Conservation (phyloP, 441 rosid species). For the Pelargonium fulgidum region DNA sequence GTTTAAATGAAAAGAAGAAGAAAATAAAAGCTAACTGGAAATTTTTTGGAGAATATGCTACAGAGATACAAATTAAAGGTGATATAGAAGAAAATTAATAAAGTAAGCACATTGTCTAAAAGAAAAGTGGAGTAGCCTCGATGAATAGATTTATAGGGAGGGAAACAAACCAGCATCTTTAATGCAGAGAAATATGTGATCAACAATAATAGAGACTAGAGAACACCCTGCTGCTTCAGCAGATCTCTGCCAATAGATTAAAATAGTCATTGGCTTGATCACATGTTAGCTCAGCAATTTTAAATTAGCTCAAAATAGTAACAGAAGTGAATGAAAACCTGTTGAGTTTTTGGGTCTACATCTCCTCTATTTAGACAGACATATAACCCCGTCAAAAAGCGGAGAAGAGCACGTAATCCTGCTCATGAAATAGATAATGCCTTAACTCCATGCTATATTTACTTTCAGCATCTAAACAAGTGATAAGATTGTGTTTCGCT, state of each 20-base stretch:
- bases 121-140: neutral
- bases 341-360: constrained; percentile 75
- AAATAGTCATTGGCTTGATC: neutral
- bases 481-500: constrained; percentile 12
- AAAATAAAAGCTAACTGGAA: constrained; percentile 10
- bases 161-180: constrained; percentile 80
- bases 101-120: neutral
- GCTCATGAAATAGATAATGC: constrained; percentile 24
- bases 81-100: neutral
- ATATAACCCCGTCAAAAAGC: constrained; percentile 87
- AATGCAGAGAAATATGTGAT: constrained; percentile 92
- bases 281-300: constrained; percentile 5
- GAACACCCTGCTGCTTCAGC: constrained; percentile 92
- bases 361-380: constrained; percentile 92
- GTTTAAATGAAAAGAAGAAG: neutral
- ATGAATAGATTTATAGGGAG: neutral
- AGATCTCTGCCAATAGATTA: constrained; percentile 43
- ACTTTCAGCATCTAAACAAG: constrained; percentile 13
- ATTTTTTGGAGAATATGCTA: neutral
- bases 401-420: constrained; percentile 98
- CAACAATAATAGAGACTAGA: constrained; percentile 79
- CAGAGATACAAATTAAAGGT: neutral
- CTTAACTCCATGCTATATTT: constrained; percentile 7
- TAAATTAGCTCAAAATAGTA: constrained; percentile 5
- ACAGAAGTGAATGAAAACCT: constrained; percentile 43